phyloP scores from a whole-genome alignment of 805 yeast genomes.

The Metschnikowia picachoensis region DNA sequence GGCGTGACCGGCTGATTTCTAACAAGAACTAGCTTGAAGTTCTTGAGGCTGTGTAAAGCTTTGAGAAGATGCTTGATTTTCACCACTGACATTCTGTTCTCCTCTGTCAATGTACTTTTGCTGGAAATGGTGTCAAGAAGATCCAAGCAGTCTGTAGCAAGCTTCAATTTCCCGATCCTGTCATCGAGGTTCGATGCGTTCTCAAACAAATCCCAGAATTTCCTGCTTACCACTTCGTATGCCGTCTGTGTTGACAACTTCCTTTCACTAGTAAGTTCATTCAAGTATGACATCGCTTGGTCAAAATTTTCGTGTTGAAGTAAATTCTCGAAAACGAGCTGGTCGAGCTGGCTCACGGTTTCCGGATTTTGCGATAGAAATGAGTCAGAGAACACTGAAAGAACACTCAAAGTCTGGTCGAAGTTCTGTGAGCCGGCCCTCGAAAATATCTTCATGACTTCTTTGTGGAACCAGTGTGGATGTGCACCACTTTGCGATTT shows the following conservation, averaged over 20 bases:
- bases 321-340: conserved; percentile 27
- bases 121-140: conserved; percentile 21
- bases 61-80: conserved; percentile 34
- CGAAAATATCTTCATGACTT: conserved; percentile 24
- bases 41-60: conserved; percentile 33
- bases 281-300: conserved; percentile 17
- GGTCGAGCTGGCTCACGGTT: conserved; percentile 15
- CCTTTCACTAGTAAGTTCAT: conserved; percentile 13
- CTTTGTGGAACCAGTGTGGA: conserved; percentile 20
- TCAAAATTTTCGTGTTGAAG: conserved; percentile 27
- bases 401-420: conserved; percentile 18
- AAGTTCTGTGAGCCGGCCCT: conserved; percentile 24
- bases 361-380: conserved; percentile 18
- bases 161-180: conserved; percentile 26
- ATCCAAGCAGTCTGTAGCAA: conserved; percentile 24
- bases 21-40: conserved; percentile 27
- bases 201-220: conserved; percentile 35
- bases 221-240: conserved; percentile 16
- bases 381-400: conserved; percentile 19
- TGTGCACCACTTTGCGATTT: conserved; percentile 16
- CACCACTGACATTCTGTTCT: conserved; percentile 11
- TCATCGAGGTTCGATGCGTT: conserved; percentile 32
- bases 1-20: conserved; percentile 16
- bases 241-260: conserved; percentile 11
- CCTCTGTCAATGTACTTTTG: background rate